Conservation (phyloP, 73 alveolate species). For the Symbiodinium pilosum region DNA sequence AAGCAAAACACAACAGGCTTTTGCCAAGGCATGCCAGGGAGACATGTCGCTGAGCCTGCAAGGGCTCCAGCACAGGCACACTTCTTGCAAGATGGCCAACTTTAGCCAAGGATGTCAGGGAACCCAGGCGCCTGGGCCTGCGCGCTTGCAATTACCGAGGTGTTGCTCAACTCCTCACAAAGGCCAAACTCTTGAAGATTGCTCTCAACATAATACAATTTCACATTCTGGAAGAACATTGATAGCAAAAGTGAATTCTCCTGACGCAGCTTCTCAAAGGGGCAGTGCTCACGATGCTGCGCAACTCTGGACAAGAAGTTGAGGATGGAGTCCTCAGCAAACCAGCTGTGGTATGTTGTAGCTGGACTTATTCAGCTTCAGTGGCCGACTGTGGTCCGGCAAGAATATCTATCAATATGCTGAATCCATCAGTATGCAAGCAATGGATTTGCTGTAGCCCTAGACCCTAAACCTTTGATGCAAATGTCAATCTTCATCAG, state of each 20-base stretch:
- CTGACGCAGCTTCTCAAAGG: constrained; percentile 93
- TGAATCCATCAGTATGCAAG: too few species aligned
- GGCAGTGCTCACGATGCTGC: constrained; percentile 88
- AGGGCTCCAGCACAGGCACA: background rate
- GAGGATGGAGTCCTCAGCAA: constrained; percentile 50
- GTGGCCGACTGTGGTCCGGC: too few species aligned
- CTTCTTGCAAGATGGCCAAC: background rate
- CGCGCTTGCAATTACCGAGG: constrained; percentile 61
- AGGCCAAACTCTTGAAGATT: background rate
- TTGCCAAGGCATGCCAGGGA: constrained; percentile 30
- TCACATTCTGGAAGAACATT: background rate
- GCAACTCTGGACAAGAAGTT: constrained; percentile 89
- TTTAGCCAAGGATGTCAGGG: too few species aligned
- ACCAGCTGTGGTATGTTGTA: too few species aligned
- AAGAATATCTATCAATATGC: too few species aligned
- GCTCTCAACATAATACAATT: too few species aligned
- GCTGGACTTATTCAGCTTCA: too few species aligned
- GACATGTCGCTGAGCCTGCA: constrained; percentile 90
- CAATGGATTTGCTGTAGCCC: too few species aligned
- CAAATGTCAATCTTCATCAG: too few species aligned
- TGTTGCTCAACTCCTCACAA: constrained; percentile 77
- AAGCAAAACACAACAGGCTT: too few species aligned
- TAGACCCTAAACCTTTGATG: too few species aligned
- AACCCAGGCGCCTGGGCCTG: constrained; percentile 55
- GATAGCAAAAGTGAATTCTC: background rate